Percentiles rank a stretch among this genome's conserved stretches.
These are phyloP conservation scores for Acanthamoeba royreba DNA, from an alignment of 208 protist species.

Conservation along the genomic window DNA sequence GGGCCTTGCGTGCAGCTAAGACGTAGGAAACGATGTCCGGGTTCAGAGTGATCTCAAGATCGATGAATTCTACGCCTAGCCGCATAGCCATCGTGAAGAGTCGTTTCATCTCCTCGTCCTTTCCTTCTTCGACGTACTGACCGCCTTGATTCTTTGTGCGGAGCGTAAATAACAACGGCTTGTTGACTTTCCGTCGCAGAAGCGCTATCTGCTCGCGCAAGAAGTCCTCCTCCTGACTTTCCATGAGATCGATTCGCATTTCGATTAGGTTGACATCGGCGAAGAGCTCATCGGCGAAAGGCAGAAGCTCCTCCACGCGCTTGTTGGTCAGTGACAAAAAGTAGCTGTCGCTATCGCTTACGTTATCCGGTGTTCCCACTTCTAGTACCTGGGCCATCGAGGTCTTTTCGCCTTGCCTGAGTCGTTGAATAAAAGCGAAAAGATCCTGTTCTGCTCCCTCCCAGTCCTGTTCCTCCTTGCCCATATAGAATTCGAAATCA, in stretches of 20 bases:
- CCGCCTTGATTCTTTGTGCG: constrained; percentile 73
- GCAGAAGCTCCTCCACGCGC: constrained; percentile 39
- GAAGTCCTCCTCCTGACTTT: constrained; percentile 48
- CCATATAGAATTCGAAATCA: constrained; percentile 45
- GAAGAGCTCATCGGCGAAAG: constrained; percentile 32
- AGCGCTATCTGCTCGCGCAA: constrained; percentile 66
- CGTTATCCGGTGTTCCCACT: background rate
- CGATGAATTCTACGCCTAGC: constrained; percentile 76
- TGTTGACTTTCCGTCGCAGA: constrained; percentile 52
- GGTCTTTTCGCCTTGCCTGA: background rate
- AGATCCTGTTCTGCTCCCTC: background rate
- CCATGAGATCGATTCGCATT: constrained; percentile 76
- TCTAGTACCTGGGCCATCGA: background rate
- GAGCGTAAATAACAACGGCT: constrained; percentile 79
- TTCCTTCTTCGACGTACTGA: constrained; percentile 51
- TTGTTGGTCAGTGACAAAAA: constrained; percentile 65
- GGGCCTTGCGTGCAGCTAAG: background rate
- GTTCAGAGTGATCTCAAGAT: constrained; percentile 67
- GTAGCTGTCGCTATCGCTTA: background rate
- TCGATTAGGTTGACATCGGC: constrained; percentile 73
- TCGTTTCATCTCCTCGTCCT: background rate
- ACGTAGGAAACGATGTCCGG: background rate
- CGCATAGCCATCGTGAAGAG: constrained; percentile 66
- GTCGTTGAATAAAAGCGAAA: background rate
- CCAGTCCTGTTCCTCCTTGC: constrained; percentile 25